A percentile compares a stretch with the other conserved stretches of the same genome.
Conservation (phyloP, 192 early-diverging fungal species). For the Phlyctochytrium bullatum region DNA sequence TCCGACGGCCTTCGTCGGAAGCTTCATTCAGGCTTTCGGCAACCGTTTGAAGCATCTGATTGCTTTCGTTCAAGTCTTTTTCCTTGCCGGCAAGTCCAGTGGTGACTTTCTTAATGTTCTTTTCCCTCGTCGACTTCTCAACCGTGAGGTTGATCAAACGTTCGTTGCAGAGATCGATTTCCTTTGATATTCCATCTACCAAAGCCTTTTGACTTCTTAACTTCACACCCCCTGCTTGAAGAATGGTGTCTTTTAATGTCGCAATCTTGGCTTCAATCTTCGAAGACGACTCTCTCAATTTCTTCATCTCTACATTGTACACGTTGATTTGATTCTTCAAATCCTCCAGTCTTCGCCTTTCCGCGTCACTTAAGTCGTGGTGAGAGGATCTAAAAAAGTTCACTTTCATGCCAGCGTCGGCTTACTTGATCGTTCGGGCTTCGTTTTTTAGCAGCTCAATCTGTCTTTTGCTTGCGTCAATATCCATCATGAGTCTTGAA, state of each 20-base stretch:
- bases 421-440: no score
- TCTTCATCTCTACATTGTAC: background rate
- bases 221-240: constrained; percentile 86
- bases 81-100: constrained; percentile 63
- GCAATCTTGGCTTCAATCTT: constrained; percentile 73
- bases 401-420: no score
- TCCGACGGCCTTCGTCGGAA: constrained; percentile 9
- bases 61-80: constrained; percentile 61
- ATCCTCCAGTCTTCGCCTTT: background rate
- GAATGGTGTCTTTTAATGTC: constrained; percentile 81
- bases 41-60: constrained; percentile 62
- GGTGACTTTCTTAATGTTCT: constrained; percentile 69
- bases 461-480: constrained; percentile 59
- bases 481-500: constrained; percentile 72
- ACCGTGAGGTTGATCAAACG: constrained; percentile 72
- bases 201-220: constrained; percentile 82
- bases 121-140: constrained; percentile 71
- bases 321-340: background rate
- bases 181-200: constrained; percentile 75
- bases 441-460: no score
- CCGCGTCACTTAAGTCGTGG: no score
- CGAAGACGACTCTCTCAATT: background rate
- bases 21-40: constrained; percentile 55
- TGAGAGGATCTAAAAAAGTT: no score
- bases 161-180: constrained; percentile 67